Evolutionary conservation across 164 flowering plant species (phyloP), one percentile per base, ranked within the genome.

Genomic region (Malania oleifera): DNA sequence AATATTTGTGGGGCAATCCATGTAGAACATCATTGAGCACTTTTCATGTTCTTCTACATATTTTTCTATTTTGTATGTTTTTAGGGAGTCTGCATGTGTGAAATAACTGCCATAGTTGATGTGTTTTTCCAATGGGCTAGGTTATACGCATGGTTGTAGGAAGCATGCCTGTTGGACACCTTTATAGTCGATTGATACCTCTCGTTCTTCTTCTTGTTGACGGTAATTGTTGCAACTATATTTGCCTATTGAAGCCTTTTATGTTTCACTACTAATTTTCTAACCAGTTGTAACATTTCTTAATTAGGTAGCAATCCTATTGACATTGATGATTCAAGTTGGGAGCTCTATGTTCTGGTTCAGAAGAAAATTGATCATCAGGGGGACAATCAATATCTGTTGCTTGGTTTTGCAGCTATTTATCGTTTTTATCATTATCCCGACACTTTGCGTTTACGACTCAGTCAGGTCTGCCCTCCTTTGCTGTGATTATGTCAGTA

Each of bases 131-230:
- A 19, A 58, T 65, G 65, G 23, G 15, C 56, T 76, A 87, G 88
- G 82, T 87, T 57, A 56, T 85, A 69, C 75, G 83, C 50, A 70
- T 86, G 71, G 70, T 67, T 26, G 57, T 77, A 28, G 85, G 76
- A 19, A 72, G 64, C 45, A 57, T 73, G 66, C 74, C 71, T 46
- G 82, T 81, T 58, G 96, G 96, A 52, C 76, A 70, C 52, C 87
- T 91, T 20, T 90, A 95, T 64, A 66, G 86, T 65, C 85, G 89
- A 35, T 56, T 91, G 72, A 79, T 89, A 41, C 96, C 99, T 62
- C 90, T 91, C 52, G 89, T 81, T 56, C 95, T 91, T 52, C 96
- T 95, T 56, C 85, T 91, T 51, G 80, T 95, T 47, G 97, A 91
- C 74, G 99, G 99, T 89, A 76, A 64, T 37, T 37, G 46, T 29